Evolutionary conservation across 2,329 filamentous ascomycete species (phyloP).

Genomic region (Fusarium guadeloupense): DNA sequence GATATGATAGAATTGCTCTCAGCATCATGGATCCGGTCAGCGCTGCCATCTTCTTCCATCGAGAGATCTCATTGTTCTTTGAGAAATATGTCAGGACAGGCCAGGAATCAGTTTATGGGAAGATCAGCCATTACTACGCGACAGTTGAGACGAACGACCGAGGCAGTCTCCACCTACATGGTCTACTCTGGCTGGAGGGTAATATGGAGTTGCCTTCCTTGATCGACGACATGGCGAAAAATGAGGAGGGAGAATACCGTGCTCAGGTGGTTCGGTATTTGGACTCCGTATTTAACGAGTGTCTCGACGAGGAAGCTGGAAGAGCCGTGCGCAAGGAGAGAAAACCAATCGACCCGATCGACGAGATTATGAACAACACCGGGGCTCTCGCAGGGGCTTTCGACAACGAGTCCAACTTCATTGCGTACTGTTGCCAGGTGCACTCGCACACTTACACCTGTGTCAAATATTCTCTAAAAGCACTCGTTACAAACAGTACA

Average conservation of each 20-base stretch:
- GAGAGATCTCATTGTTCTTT: constrained; percentile 19
- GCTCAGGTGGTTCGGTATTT: neutral
- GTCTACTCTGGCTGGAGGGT: neutral
- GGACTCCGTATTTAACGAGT: neutral
- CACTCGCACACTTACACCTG: neutral
- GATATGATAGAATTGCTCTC: neutral
- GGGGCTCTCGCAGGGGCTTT: neutral
- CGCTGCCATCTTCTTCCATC: constrained; percentile 5
- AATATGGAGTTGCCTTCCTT: neutral
- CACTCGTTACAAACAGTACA: neutral
- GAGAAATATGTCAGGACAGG: constrained; percentile 14
- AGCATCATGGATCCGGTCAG: neutral
- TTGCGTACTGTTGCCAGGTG: neutral
- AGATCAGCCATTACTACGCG: neutral
- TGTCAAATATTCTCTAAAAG: neutral
- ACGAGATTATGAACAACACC: neutral
- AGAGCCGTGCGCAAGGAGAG: neutral
- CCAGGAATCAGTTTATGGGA: constrained; percentile 13
- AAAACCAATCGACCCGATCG: neutral
- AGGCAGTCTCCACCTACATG: neutral
- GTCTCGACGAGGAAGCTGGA: neutral
- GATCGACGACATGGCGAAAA: neutral
- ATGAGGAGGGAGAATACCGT: neutral
- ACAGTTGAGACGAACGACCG: neutral
- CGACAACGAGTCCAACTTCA: neutral